Base-by-base conservation (phyloP, 108 stramenopile genomes). In the Epipyxis sp. region DNA sequence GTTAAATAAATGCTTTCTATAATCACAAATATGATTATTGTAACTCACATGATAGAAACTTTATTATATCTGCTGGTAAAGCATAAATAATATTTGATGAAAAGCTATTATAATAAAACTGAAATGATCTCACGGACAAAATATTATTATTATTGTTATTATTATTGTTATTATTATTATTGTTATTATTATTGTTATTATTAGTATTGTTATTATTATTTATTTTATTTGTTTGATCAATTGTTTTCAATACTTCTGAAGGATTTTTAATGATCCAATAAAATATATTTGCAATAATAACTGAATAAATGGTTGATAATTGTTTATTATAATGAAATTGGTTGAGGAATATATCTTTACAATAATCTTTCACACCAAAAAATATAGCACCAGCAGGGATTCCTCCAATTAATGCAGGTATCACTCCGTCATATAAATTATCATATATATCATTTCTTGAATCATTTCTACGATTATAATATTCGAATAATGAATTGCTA, bases 241-340 rank as follows among this genome's bases (percentile, higher is more conserved):
- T 76, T 27, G 79, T 85, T 59, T 85, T 85, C 46, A 85, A 35
- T 1, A 84, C 62, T 42, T 85, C 84, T 0, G 83, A 45, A 10
- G 84, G 84, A 1, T 79, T 77, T 44, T 80, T 82, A 16, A 83
- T 30, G 29, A 44, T 42, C 84, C 84, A 85, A 62, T 85, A 85
- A 20, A 82, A 82, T 25, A 81, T 61, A 54, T 85, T 82, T 29
- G 84, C 84, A 2, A 79, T 30, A 1, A 77, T 42, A 29, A 85
- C 84, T 0, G 84, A 79, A 10, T 45, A 67, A 2, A 80, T 35
- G 0, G 82, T n/a, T n/a, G n/a, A n/a, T n/a, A n/a, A n/a, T 82
- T 44, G 71, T 2, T 40, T 44, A 32, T 79, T 74, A 40, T 37
- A 39, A 37, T 37, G 39, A 40, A 69, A 69, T 2, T 44, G 16